Base-by-base conservation (phyloP, 2,329 filamentous ascomycete genomes). In the Epichloe glyceriae region DNA sequence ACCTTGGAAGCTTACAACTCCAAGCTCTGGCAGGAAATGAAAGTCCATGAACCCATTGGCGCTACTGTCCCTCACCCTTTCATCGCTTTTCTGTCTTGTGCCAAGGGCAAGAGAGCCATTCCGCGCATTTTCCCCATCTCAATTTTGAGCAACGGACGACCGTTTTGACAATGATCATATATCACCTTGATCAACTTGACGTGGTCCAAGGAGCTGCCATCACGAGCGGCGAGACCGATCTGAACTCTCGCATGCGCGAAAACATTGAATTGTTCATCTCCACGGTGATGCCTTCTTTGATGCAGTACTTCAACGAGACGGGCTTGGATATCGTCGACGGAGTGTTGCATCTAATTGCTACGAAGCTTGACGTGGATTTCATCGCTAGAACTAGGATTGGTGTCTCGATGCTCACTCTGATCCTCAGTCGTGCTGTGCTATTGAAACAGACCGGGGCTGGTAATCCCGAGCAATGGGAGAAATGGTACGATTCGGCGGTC, bases 41-140 rank as follows among this genome's bases (percentile, higher is more conserved):
- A 94, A 71, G 88, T 98, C 47, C 88, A 95, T 69, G 91, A 95
- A 64, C 90, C 89, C 1, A 93, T 96, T 58, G 85, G 80, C 30
- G 77, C 73, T 44, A 87, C 84, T 49, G 79, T 85, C 4, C 75
- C 82, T 17, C 93, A 98, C 65, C 93, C 93, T 0, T 98, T 98
- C 69, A 96, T 98, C 58, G 88, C 90, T 45, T 91, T 98, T 66
- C 73, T 98, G 45, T 95, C 90, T 4, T 94, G 93, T 62, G 81
- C 84, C 58, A 98, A 98, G 73, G 93, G 93, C 62, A 97, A 96
- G 73, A 95, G 93, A 72, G 88, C 87, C 2, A 88, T 98, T 54
- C 89, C 89, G 47, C 88, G 93, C 50, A 86, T 97, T 49, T 97
- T 97, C 78, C 85, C 42, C 88, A 96, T 62, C 86, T 96, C 49